Base-by-base conservation (phyloP, 208 protist genomes). In the Trypanosomatidae sp. region DNA sequence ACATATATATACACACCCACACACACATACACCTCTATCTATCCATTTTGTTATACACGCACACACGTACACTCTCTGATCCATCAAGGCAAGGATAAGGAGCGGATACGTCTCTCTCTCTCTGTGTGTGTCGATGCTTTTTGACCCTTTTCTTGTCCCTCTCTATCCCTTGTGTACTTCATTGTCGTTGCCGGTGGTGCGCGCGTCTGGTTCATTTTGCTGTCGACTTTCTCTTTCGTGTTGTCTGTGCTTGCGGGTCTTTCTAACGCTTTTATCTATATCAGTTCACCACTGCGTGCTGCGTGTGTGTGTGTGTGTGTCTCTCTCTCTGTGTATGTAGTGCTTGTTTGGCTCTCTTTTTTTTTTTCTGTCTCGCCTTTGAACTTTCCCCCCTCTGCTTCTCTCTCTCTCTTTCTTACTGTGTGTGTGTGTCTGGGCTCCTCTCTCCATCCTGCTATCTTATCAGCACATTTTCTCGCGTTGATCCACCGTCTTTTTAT, bases 271-370 rank as follows among this genome's bases (percentile, higher is more conserved):
- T 12, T 9, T 4, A 4, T 44, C 17, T 64, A 15, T 43, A 25
- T 64, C 59, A 43, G 33, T 13, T 15, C 33, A 43, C 17, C 19
- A 12, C 5, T 8, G 25, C 19, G 53, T 30, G 33, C 33, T 59
- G 53, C 33, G 22, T 17, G 47, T 28, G 50, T 55, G 60, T 28
- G 28, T 33, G 33, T 62, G 0, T 41, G 0, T 44, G 36, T 22
- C 33, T 43, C 33, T 64, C 52, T 56, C 53, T 58, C 9, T 33
- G 8, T 59, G 53, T 33, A 8, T 30, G 19, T 47, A 47, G 19
- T 2, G 30, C 10, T 47, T 44, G 15, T 52, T 68, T 58, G 36
- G 22, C 10, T 75, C 73, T 43, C 62, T 67, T 67, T 81, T 52
- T 69, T 59, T 80, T 71, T 12, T 49, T 36, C 13, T 70, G n/a